phyloP scores from a whole-genome alignment of 139 green algal species.

The Chlorella sp. region DNA sequence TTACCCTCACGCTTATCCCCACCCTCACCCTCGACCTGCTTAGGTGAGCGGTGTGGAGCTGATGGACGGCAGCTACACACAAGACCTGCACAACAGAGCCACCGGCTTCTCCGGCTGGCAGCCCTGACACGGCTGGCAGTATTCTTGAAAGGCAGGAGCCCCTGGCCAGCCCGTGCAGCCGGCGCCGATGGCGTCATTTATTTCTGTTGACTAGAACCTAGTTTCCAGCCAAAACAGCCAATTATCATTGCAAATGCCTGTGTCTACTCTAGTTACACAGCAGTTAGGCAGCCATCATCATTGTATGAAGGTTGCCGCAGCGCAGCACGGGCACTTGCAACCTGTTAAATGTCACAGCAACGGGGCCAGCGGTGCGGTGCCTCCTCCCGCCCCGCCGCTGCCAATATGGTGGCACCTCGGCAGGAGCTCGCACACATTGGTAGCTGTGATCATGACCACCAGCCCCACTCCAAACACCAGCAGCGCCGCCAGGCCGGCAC shows the following conservation, averaged over 20 bases:
- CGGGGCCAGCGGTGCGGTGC: not conserved
- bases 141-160: too few species aligned
- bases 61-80: constrained; percentile 62
- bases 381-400: too few species aligned
- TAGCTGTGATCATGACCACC: constrained; percentile 39
- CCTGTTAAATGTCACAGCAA: not conserved
- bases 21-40: not conserved
- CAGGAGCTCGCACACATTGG: constrained; percentile 40
- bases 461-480: constrained; percentile 35
- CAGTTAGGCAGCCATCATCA: too few species aligned
- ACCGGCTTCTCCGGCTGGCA: constrained; percentile 54
- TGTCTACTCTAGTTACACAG: too few species aligned
- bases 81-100: constrained; percentile 47
- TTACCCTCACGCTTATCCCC: too few species aligned
- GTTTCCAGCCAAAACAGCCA: too few species aligned
- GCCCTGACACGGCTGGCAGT: constrained; percentile 13
- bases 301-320: not conserved
- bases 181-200: too few species aligned
- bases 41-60: constrained; percentile 53
- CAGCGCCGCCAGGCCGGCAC: constrained; percentile 19
- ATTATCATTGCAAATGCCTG: too few species aligned
- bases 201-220: too few species aligned
- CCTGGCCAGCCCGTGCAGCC: too few species aligned
- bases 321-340: not conserved
- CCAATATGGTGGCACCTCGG: not conserved